Percentiles rank a stretch among this genome's conserved stretches.
These are phyloP conservation scores for Leishmania aethiopica DNA, from an alignment of 208 protist species.

Conservation along the genomic window DNA sequence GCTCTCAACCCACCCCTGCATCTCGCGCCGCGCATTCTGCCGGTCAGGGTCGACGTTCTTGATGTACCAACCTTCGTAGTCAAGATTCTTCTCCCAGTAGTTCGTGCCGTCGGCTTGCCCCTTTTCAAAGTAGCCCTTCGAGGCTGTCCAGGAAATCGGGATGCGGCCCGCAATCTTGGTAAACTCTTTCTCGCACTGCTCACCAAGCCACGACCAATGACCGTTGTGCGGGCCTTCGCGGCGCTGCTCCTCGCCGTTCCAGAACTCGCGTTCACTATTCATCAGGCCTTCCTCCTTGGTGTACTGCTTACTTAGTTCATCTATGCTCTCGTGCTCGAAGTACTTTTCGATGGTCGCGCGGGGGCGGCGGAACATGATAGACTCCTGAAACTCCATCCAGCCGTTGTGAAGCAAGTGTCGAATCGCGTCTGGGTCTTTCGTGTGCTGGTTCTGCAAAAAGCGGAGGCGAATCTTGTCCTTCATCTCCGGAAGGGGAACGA, in stretches of 20 bases:
- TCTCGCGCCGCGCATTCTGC: slow-evolving; percentile 74
- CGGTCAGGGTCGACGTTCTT: slow-evolving; percentile 91
- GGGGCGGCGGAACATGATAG: slow-evolving; percentile 72
- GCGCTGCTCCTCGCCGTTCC: slow-evolving; percentile 88
- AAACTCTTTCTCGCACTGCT: slow-evolving; percentile 84
- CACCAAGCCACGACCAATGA: slow-evolving; percentile 88
- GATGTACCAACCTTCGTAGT: slow-evolving; percentile 93
- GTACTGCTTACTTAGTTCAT: slow-evolving; percentile 72
- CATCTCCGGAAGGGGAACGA: slow-evolving; percentile 80
- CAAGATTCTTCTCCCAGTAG: slow-evolving; percentile 92
- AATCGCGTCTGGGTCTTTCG: slow-evolving; percentile 88
- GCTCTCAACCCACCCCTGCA: slow-evolving; percentile 87
- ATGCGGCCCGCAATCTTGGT: slow-evolving; percentile 79
- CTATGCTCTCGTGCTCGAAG: slow-evolving; percentile 77
- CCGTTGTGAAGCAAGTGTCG: slow-evolving; percentile 87
- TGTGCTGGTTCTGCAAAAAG: slow-evolving; percentile 89
- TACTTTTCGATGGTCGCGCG: slow-evolving; percentile 85
- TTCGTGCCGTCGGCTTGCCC: slow-evolving; percentile 86
- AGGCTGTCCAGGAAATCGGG: slow-evolving; percentile 80
- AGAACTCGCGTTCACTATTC: slow-evolving; percentile 80
- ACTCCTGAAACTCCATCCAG: slow-evolving; percentile 91
- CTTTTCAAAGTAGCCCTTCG: slow-evolving; percentile 89
- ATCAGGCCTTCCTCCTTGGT: slow-evolving; percentile 77
- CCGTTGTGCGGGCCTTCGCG: slow-evolving; percentile 86
- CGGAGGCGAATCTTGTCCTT: slow-evolving; percentile 81